These are phyloP conservation scores for Hordeum pubiflorum DNA, from an alignment of 202 grass and related monocot species.

Conservation along the genomic window DNA sequence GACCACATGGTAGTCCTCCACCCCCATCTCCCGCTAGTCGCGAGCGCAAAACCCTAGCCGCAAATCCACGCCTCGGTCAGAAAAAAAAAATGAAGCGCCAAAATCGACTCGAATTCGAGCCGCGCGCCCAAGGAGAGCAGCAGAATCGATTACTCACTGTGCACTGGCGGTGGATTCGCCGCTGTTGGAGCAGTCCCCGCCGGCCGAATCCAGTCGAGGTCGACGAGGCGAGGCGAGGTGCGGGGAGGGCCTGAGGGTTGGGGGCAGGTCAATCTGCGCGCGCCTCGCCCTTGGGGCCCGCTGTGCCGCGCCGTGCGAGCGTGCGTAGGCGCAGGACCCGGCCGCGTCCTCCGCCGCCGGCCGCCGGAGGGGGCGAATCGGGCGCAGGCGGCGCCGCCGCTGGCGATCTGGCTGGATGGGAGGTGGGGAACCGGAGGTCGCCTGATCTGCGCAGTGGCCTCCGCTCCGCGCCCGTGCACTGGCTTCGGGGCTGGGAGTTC, in stretches of 20 bases:
- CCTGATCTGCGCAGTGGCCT: background rate
- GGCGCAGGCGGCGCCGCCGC: background rate
- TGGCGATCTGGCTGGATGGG: background rate
- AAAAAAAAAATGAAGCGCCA: background rate
- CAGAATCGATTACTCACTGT: background rate
- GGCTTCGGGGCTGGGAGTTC: background rate
- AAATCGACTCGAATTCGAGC: background rate
- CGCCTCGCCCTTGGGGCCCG: background rate
- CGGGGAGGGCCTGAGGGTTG: background rate
- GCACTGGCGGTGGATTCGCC: background rate
- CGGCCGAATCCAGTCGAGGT: background rate
- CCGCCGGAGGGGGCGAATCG: background rate
- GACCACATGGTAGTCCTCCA: constrained; percentile 84
- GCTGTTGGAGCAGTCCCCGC: background rate
- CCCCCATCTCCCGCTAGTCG: constrained; percentile 31
- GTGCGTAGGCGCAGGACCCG: background rate
- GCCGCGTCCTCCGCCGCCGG: too few relatives aligned
- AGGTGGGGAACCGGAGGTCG: background rate
- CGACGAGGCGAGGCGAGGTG: too few relatives aligned
- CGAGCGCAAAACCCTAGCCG: constrained; percentile 1
- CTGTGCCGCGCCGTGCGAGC: too few relatives aligned
- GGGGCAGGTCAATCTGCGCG: background rate
- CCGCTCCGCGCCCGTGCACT: constrained; percentile 1
- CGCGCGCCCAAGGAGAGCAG: background rate
- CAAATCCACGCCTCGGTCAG: background rate